phyloP scores from a whole-genome alignment of 495 filamentous ascomycete genomes.

The Podospora australis region DNA sequence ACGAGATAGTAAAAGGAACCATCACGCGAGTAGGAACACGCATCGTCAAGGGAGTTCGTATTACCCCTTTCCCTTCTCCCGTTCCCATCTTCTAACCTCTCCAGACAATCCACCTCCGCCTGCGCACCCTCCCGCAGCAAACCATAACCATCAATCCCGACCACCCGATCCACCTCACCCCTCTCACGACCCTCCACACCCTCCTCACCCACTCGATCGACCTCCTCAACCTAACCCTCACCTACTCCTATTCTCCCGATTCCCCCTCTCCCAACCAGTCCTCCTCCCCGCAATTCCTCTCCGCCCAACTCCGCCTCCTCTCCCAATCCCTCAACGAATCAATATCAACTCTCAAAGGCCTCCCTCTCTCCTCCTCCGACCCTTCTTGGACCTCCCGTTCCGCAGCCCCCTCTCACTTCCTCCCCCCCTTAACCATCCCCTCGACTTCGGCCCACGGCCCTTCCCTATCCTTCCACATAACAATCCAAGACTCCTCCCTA shows the following conservation, averaged over 20 bases:
- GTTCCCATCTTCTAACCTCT: background rate
- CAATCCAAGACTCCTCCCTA: conserved; percentile 69
- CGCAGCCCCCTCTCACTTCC: conserved; percentile 33
- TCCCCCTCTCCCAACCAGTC: conserved; percentile 43
- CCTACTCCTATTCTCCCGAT: conserved; percentile 36
- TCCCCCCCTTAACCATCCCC: conserved; percentile 29
- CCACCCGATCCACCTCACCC: conserved; percentile 56
- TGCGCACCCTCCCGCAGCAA: conserved; percentile 45
- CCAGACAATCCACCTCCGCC: conserved; percentile 43
- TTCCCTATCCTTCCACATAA: conserved; percentile 64
- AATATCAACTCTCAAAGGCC: conserved; percentile 49
- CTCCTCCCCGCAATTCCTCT: conserved; percentile 51
- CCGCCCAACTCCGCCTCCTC: conserved; percentile 71
- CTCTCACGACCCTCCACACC: conserved; percentile 62
- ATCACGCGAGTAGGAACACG: conserved; percentile 74
- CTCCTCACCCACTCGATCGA: conserved; percentile 75
- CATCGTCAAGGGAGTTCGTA: conserved; percentile 68
- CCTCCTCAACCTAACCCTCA: conserved; percentile 68
- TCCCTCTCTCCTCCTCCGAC: conserved; percentile 34
- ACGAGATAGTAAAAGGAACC: conserved; percentile 85
- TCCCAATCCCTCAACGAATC: conserved; percentile 71
- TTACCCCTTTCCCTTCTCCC: background rate
- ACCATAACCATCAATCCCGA: conserved; percentile 44
- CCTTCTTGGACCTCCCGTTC: conserved; percentile 35
- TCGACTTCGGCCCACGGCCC: conserved; percentile 43